Evolutionary conservation across 257 asterid species (phyloP).

Genomic region (Pogostemon cablin): DNA sequence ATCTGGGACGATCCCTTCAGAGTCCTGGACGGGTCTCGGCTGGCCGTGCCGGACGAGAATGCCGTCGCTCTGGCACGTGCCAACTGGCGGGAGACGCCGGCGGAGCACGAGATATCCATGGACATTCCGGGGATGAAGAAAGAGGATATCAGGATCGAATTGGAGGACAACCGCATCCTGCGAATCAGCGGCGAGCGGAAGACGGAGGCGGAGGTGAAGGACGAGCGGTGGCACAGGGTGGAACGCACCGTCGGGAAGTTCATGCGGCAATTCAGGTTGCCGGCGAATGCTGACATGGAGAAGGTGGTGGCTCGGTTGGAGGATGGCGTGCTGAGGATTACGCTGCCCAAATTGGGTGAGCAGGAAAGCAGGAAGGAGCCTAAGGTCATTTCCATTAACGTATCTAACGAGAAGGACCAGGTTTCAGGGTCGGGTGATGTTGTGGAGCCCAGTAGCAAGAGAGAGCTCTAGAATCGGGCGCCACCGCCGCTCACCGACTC

Average conservation of each 20-base stretch:
- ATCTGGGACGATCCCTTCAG: constrained; percentile 47
- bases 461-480: too few species aligned
- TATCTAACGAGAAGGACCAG: constrained; percentile 10
- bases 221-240: constrained; percentile 83
- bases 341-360: constrained; percentile 61
- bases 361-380: constrained; percentile 56
- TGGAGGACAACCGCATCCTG: constrained; percentile 63
- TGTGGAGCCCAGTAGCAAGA: background rate
- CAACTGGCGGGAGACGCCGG: constrained; percentile 76
- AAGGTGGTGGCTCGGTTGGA: constrained; percentile 57
- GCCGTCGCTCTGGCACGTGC: constrained; percentile 56
- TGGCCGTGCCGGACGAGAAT: constrained; percentile 35
- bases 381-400: constrained; percentile 48
- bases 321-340: constrained; percentile 73
- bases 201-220: constrained; percentile 58
- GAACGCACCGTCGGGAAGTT: constrained; percentile 74
- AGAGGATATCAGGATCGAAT: constrained; percentile 70
- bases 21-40: constrained; percentile 50
- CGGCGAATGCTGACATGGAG: constrained; percentile 67
- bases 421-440: background rate
- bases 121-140: constrained; percentile 77
- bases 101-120: constrained; percentile 57
- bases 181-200: constrained; percentile 72
- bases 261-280: constrained; percentile 83
- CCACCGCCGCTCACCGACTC: too few species aligned